Evolutionary conservation across 2,329 filamentous ascomycete species (phyloP).

Genomic region (Beauveria caledonica): DNA sequence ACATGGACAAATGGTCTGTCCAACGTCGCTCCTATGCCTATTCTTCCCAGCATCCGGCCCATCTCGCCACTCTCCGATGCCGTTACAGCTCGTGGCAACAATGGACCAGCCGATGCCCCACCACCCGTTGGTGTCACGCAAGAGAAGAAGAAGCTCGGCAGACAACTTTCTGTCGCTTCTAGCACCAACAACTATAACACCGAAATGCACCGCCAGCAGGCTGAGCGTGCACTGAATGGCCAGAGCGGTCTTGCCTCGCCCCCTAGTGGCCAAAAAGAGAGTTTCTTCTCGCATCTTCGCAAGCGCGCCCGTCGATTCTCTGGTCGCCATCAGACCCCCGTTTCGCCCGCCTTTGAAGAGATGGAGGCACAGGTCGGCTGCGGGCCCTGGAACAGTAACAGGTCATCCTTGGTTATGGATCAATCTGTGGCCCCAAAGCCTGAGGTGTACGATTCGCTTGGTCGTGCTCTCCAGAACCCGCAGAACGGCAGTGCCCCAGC

Average conservation of each 20-base stretch:
- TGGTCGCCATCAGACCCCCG: conserved; percentile 75
- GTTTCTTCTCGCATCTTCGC: conserved; percentile 94
- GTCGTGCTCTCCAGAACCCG: conserved; percentile 48
- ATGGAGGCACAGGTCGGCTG: conserved; percentile 89
- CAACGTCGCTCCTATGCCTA: conserved; percentile 85
- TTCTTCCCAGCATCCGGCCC: conserved; percentile 86
- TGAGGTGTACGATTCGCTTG: conserved; percentile 51
- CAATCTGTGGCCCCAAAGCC: conserved; percentile 43
- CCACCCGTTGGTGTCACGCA: conserved; percentile 32
- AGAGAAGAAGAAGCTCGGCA: conserved; percentile 87
- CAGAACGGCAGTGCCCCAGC: conserved; percentile 33
- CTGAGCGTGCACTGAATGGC: conserved; percentile 82
- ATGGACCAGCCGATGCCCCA: conserved; percentile 30
- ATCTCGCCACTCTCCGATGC: conserved; percentile 95
- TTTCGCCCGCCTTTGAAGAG: conserved; percentile 74
- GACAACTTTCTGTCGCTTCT: conserved; percentile 87
- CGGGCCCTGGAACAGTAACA: conserved; percentile 77
- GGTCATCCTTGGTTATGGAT: conserved; percentile 76
- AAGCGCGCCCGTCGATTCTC: conserved; percentile 91
- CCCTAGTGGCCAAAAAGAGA: conserved; percentile 75
- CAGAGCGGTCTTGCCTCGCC: conserved; percentile 68
- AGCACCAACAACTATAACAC: conserved; percentile 89
- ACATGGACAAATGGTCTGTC: conserved; percentile 85
- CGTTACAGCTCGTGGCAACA: conserved; percentile 80
- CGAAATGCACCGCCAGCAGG: conserved; percentile 82